phyloP scores from a whole-genome alignment of 768 basidiomycete genomes.

The Coprinopsis sp. region DNA sequence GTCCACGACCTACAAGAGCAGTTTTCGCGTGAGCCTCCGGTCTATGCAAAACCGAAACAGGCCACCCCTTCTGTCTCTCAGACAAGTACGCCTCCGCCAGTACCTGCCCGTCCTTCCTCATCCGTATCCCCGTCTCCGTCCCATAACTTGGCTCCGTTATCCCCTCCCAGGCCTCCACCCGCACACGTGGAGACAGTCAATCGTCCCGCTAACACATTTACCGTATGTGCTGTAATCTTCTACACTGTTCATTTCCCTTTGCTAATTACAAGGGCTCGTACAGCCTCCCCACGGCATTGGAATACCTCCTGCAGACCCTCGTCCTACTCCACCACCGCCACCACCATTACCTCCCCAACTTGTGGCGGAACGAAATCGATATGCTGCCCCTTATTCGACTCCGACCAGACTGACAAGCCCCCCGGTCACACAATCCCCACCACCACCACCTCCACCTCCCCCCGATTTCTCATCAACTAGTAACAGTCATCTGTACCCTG shows the following conservation, averaged over 20 bases:
- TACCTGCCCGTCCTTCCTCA: slow-evolving; percentile 5
- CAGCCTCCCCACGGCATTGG: not conserved
- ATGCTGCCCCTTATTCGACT: not conserved
- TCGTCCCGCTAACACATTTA: slow-evolving; percentile 14
- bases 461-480: not conserved
- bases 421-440: not conserved
- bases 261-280: not conserved
- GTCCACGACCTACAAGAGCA: slow-evolving; percentile 73
- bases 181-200: slow-evolving; percentile 13
- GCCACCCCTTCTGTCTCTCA: slow-evolving; percentile 6
- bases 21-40: slow-evolving; percentile 84
- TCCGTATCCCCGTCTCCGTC: not conserved
- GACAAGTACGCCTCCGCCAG: slow-evolving; percentile 8
- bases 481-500: not conserved
- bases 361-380: not conserved
- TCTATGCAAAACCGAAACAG: slow-evolving; percentile 76
- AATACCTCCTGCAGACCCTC: slow-evolving; percentile 1
- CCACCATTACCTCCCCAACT: slow-evolving; percentile 3
- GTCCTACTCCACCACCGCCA: slow-evolving; percentile 8
- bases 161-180: slow-evolving; percentile 31
- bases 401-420: not conserved
- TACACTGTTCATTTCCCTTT: not conserved
- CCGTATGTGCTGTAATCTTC: not conserved
- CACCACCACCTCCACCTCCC: too few relatives aligned
- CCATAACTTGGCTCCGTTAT: slow-evolving; percentile 1